Base-by-base conservation (phyloP, 441 rosid species). In the Populus hybrid region DNA sequence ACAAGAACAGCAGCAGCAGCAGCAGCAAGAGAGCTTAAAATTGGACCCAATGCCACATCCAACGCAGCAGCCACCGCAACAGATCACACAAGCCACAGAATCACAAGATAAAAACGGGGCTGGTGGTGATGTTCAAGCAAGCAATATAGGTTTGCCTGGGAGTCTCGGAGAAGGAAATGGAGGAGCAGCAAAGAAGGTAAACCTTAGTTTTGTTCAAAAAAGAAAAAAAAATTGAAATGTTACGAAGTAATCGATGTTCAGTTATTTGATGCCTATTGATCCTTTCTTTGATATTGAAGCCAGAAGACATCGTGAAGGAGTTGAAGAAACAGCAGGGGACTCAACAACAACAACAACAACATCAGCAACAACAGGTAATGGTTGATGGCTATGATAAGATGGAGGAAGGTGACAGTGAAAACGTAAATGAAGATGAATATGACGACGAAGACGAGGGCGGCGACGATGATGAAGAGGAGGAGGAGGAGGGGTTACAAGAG, bases 261-360 rank as follows among this genome's bases (percentile, higher is more conserved):
- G 32, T 30, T 30, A 30, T 30, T 8, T 69, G 68, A 66, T 73
- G 78, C 36, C 73, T 70, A 81, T 70, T 86, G 87, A 86, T 79
- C 82, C 40, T 69, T 81, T 80, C 80, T 85, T 84, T 84, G 76
- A 72, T 73, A 81, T 83, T 93, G 96, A 93, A 93, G 97, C 96
- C 94, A 93, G 97, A 90, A 90, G 95, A 89, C 91, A 88, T 85
- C 85, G 86, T 93, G 94, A 91, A 87, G 85, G 93, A 89, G 90
- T 66, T 85, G 86, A 85, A 80, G 75, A 82, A 83, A 42, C 88
- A 84, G 72, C 85, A 74, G 75, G 81, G 78, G 68, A 67, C 35
- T 23, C 81, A 81, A 16, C 78, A 72, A 18, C 86, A 77, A 30
- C 86, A 77, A 30, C 30, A 28, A 2, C 30, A 28, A 2, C 30